phyloP scores from a whole-genome alignment of 139 green algal genomes.

The Asterochloris erici region DNA sequence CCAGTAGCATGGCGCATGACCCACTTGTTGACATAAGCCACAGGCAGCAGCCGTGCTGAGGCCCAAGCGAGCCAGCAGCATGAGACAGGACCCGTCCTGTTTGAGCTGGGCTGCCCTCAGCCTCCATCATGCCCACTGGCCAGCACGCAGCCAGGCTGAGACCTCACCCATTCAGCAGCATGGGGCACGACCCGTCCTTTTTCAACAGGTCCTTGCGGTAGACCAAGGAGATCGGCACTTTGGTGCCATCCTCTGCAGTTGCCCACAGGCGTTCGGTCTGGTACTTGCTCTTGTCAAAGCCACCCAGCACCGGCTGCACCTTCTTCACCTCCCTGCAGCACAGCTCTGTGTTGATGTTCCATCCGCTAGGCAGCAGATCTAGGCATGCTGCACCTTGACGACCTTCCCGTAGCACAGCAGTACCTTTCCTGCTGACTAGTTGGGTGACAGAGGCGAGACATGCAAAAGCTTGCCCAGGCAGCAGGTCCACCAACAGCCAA shows the following conservation, averaged over 20 bases:
- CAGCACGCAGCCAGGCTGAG: background rate
- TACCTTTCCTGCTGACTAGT: too few relatives aligned
- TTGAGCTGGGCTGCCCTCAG: background rate
- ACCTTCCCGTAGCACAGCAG: too few relatives aligned
- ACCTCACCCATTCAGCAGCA: constrained; percentile 53
- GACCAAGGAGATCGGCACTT: constrained; percentile 63
- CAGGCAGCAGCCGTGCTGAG: too few relatives aligned
- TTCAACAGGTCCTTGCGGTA: constrained; percentile 63
- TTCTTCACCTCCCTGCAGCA: constrained; percentile 55
- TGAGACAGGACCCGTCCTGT: background rate
- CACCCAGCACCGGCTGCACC: constrained; percentile 75
- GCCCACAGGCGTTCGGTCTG: constrained; percentile 76
- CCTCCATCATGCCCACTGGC: background rate
- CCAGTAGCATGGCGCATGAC: constrained; percentile 8
- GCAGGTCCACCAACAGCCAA: background rate
- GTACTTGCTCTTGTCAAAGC: constrained; percentile 75
- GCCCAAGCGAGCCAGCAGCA: too few relatives aligned
- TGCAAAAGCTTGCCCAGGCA: too few relatives aligned
- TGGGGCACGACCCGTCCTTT: constrained; percentile 58
- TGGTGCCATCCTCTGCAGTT: constrained; percentile 53
- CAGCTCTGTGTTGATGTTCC: too few relatives aligned
- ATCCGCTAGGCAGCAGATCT: too few relatives aligned
- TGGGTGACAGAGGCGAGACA: too few relatives aligned
- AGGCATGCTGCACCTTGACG: too few relatives aligned
- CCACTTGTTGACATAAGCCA: constrained; percentile 1